These are phyloP conservation scores for Soucietia sequanensis DNA, from an alignment of 805 yeast species.

Conservation along the genomic window DNA sequence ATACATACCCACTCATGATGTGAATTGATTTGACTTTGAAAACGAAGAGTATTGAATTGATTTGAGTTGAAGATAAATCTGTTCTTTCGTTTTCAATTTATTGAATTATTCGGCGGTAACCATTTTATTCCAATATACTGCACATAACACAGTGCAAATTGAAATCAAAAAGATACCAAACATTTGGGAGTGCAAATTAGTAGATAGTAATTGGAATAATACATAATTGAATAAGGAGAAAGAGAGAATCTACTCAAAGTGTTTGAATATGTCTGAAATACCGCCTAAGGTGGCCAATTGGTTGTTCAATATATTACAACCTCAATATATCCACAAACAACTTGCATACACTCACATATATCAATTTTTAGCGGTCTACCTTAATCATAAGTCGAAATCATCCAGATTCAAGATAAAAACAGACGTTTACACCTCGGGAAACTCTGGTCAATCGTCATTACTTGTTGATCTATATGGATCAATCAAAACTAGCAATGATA, in stretches of 20 bases:
- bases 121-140: no score
- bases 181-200: no score
- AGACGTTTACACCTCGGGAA: conserved; percentile 46
- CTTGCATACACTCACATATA: conserved; percentile 62
- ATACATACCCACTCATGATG: conserved; percentile 50
- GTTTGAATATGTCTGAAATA: conserved; percentile 23
- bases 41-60: no score
- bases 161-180: no score
- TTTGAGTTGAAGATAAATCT: no score
- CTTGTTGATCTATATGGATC: conserved; percentile 66
- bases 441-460: conserved; percentile 57
- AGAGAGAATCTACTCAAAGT: no score
- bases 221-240: neutral
- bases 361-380: conserved; percentile 48
- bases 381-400: conserved; percentile 18
- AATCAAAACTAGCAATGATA: conserved; percentile 30
- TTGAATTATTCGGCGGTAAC: no score
- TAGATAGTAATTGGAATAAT: no score
- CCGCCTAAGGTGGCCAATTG: conserved; percentile 36
- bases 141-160: no score
- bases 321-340: conserved; percentile 60
- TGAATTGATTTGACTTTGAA: no score
- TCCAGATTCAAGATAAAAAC: conserved; percentile 65
- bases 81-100: no score
- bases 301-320: conserved; percentile 40